Evolutionary conservation across 2,329 filamentous ascomycete genomes (phyloP), one percentile per base, ranked within the genome.

Genomic region (Penicillium sp.): DNA sequence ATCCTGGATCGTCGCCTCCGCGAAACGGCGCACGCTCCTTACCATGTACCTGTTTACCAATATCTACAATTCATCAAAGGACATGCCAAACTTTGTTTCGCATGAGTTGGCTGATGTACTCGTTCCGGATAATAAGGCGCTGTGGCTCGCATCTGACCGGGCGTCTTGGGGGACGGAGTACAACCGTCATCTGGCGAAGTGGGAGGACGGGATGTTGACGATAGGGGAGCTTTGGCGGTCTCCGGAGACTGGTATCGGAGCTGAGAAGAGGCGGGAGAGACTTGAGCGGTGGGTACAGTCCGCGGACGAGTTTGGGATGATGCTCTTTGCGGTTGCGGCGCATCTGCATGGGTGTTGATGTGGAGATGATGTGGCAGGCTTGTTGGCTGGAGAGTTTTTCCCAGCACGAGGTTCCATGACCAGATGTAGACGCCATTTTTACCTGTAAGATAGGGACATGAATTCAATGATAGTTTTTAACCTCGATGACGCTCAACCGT

Each of bases 301-400:
- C 33, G 49, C 49, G 18, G 49, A 51, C 27, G 49, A 39, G 35
- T 51, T 27, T 51, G 35, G 49, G 6, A 39, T 51, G 49, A 51
- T 39, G 49, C 49, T 51, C 11, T 27, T 51, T 27, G 49, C 35
- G 18, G 35, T 39, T 19, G 22, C 18, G 13, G 35, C 35, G 2
- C 49, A 51, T 24, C 13, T 27, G 0, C 49, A n/a, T 18, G 35
- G 19, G 35, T 51, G 49, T 51, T 51, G 19, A 51, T 37, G 3
- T 7, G 10, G 49, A 50, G 33, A 19, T 33, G 24, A 31, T 33
- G 27, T 3, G 2, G 6, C 2, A 7, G 6, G 11, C n/a, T 3
- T 9, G 41, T 6, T 40, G n/a, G 22, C 4, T 22, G 22, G 22
- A 22, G 22, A 22, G 22, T 22, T 4, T 22, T 4, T 22, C 22